Conservation (phyloP, 306 rosid genomes). For the Gastrolobium bilobum region DNA sequence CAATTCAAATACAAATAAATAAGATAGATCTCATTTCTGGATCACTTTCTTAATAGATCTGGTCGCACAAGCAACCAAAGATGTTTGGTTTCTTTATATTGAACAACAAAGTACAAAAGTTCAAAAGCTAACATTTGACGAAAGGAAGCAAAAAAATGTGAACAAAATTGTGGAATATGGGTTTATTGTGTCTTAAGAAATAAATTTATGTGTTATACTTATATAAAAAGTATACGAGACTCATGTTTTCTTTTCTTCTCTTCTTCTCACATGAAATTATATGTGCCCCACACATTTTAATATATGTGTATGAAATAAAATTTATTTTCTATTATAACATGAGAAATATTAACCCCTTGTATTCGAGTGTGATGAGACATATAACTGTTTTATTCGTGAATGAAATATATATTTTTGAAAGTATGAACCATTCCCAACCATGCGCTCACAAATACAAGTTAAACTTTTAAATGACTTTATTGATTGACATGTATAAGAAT, state of each 20-base stretch:
- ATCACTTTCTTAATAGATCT: neutral
- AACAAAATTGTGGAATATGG: neutral
- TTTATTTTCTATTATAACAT: too few species aligned
- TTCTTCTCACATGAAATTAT: too few species aligned
- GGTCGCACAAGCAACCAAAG: neutral
- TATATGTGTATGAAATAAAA: too few species aligned
- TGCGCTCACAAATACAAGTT: neutral
- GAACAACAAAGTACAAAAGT: neutral
- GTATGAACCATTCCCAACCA: neutral
- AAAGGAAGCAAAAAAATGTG: neutral
- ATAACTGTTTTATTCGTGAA: too few species aligned
- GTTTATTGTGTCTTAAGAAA: too few species aligned
- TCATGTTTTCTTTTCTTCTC: too few species aligned
- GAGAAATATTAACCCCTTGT: too few species aligned
- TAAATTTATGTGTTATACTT: too few species aligned
- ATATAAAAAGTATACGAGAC: too few species aligned
- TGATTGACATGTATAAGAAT: neutral
- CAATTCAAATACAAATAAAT: neutral
- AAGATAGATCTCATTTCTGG: constrained; percentile 6
- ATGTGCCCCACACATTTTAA: too few species aligned
- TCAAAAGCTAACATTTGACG: constrained; percentile 17
- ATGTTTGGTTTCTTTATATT: neutral
- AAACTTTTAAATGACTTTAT: constrained; percentile 28
- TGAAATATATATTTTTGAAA: too few species aligned
- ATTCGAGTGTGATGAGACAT: too few species aligned